These are phyloP conservation scores for Suillus occidentalis DNA, from an alignment of 768 basidiomycete species.

Conservation along the genomic window DNA sequence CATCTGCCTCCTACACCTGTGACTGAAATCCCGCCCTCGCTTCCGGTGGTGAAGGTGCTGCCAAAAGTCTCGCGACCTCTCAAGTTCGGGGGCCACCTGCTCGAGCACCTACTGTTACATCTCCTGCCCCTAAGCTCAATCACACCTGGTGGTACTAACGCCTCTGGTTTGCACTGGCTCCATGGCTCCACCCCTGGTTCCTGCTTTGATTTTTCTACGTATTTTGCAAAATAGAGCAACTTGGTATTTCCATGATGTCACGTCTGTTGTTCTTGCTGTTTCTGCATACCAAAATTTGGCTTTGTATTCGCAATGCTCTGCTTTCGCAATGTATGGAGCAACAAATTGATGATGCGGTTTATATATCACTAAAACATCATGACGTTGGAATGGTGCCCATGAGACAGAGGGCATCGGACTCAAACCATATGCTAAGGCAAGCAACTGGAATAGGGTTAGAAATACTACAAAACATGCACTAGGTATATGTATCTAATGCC, in stretches of 20 bases:
- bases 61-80: conserved; percentile 38
- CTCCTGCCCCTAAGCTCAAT: conserved; percentile 55
- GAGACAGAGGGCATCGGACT: too few species aligned
- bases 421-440: too few species aligned
- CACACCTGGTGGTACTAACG: conserved; percentile 20
- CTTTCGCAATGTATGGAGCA: not conserved
- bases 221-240: conserved; percentile 19
- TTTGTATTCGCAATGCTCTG: conserved; percentile 3
- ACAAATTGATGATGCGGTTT: not conserved
- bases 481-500: too few species aligned
- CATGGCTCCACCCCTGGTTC: conserved; percentile 33
- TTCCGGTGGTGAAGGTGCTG: conserved; percentile 53
- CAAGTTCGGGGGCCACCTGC: conserved; percentile 35
- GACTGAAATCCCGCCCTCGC: conserved; percentile 54
- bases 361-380: conserved; percentile 4
- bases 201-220: too few species aligned
- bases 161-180: conserved; percentile 10
- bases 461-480: too few species aligned
- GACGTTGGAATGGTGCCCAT: too few species aligned
- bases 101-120: conserved; percentile 30
- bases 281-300: conserved; percentile 14
- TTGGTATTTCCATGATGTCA: conserved; percentile 18
- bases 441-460: too few species aligned
- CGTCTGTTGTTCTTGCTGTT: conserved; percentile 15
- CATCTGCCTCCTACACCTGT: conserved; percentile 78